Evolutionary conservation across 2,329 filamentous ascomycete genomes (phyloP), one percentile per base, ranked within the genome.

Genomic region (Ophiosphaerella narmari): DNA sequence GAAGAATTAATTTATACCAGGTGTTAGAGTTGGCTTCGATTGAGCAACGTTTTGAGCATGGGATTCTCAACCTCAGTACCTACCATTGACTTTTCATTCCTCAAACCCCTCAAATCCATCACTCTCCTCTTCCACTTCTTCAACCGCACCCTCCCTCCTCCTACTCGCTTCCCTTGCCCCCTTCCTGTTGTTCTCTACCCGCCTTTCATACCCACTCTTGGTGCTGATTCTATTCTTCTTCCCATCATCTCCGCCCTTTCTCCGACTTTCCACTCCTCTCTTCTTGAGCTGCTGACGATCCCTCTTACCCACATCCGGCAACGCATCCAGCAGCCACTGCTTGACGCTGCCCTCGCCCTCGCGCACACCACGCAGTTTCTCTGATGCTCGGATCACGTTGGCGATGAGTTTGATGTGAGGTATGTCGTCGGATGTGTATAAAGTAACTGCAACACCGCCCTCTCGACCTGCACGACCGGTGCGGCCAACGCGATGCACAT

Each of bases 391-490:
- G 57, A 99, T 96, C 31, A 97, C 90, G 66, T 97, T 97, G 31
- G 92, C 94, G 24, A 99, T 89, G 56, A 86, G 90, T 77, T 93
- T 96, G 49, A 99, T 85, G 57, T 87, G 91, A 0, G 90, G 88
- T 4, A 97, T 88, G 67, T 99, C 94, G 54, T 97, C 94, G 71
- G 94, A 91, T 0, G 93, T 97, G 74, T 96, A 99, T 51, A 96
- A 88, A 0, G 94, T 99, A 1, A 99, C 88, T 0, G 91, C 92
- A 3, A 96, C 84, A 40, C 94, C 94, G 16, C 92, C 92, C 65
- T 89, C 85, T 21, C 92, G 83, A 0, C 94, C 94, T 0, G 92
- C 94, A 18, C 94, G 83, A 0, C 93, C 94, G 0, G 94, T 97
- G 39, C 94, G 84, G 0, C 94, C 94, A 0, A 94, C 91, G 9